A percentile compares a stretch with the other conserved stretches of the same genome.
These are phyloP conservation scores for Cordyceps tenuipes DNA, from an alignment of 2,329 filamentous ascomycete genomes.

Conservation along the genomic window DNA sequence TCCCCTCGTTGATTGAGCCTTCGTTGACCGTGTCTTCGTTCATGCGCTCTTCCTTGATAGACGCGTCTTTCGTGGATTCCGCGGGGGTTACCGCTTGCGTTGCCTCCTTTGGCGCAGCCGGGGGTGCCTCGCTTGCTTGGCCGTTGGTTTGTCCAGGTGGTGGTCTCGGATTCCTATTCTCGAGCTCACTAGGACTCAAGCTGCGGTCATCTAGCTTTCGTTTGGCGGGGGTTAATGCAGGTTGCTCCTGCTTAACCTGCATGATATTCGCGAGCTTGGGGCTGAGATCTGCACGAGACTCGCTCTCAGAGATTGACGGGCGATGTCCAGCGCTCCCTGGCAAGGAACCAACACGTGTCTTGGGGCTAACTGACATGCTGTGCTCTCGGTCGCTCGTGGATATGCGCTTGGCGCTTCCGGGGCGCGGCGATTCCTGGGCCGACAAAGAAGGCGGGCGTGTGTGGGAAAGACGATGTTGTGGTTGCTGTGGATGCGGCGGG, in stretches of 20 bases:
- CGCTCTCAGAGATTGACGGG: constrained; percentile 18
- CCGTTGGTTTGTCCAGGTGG: constrained; percentile 44
- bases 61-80: not conserved
- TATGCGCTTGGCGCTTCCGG: constrained; percentile 41
- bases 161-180: constrained; percentile 39
- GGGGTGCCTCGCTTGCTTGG: constrained; percentile 8
- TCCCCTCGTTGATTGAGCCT: not conserved
- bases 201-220: constrained; percentile 32
- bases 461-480: constrained; percentile 17
- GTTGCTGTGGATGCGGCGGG: constrained; percentile 9
- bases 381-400: constrained; percentile 57
- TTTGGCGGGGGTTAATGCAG: constrained; percentile 29
- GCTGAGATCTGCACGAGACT: constrained; percentile 18
- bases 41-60: not conserved
- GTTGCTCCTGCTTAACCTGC: constrained; percentile 17
- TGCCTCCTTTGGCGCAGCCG: not conserved
- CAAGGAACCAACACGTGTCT: constrained; percentile 54
- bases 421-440: constrained; percentile 34
- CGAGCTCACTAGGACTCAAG: constrained; percentile 42
- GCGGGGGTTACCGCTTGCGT: no score
- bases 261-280: constrained; percentile 23
- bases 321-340: constrained; percentile 32
- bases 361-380: constrained; percentile 70
- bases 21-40: not conserved
- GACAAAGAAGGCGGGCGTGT: constrained; percentile 29